Base-by-base conservation (phyloP, 1,284 basidiomycete species). In the Ceratobasidium sp. region DNA sequence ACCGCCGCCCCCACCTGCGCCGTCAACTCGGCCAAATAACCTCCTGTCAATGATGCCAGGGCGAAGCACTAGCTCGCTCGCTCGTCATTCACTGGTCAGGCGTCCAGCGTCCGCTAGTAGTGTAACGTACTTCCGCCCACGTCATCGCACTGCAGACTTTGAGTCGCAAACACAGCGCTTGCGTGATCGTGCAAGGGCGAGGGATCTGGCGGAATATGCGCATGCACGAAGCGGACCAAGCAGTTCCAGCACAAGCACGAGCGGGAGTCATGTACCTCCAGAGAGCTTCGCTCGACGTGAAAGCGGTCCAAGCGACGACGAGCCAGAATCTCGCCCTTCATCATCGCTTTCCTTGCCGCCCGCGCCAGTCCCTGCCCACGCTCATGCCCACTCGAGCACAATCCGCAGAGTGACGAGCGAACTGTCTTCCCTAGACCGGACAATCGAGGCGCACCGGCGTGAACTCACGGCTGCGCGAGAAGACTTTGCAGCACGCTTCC, bases 131-230 rank as follows among this genome's bases (percentile, higher is more conserved):
- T 68, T 77, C 20, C 64, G 64, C 26, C 64, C 75, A 26, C 75
- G 75, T 55, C 75, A 77, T 49, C 75, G 75, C 51, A 56, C 73
- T 2, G 64, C 75, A 67, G 75, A 77, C 64, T 77, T 77, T 68
- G 75, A 77, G 55, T 64, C 75, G 7, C 75, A 77, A 77, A 68
- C 75, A 58, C 64, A 77, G 64, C 75, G 75, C 40, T 42, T 77
- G 42, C 75, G 75, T 44, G 73, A 77, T n/a, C 73, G 73, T 7
- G 75, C 75, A 10, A 67, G 75, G 44, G 44, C 75, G 12, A 68
- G 75, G 9, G 73, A 67, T 18, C 12, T 77, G 26, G 26, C 42
- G n/a, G 75, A 67, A 33, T 77, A 77, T 39, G 42, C 44, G n/a
- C n/a, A n/a, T n/a, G n/a, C n/a, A 13, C 63, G 49, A 18, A 66